Conservation (phyloP, 768 basidiomycete genomes). For the Leucocoprinus birnbaumii region DNA sequence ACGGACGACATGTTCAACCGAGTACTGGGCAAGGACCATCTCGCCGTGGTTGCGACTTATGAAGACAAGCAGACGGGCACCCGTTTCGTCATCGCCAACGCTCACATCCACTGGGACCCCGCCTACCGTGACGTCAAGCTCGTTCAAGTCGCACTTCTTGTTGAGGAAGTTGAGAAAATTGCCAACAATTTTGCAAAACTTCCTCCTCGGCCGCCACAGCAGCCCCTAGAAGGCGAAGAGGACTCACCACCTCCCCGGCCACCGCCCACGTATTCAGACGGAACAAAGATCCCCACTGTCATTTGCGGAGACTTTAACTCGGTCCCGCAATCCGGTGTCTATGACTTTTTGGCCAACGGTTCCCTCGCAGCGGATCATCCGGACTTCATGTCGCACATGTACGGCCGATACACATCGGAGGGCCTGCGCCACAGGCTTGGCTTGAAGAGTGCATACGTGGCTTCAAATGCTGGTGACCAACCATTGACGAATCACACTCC, state of each 20-base stretch:
- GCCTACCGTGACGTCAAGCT: conserved; percentile 94
- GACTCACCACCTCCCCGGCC: conserved; percentile 34
- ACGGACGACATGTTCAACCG: conserved; percentile 99
- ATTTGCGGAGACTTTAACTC: conserved; percentile 98
- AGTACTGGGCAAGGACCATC: conserved; percentile 91
- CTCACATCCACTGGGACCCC: conserved; percentile 93
- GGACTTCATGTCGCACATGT: conserved; percentile 90
- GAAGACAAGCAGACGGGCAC: conserved; percentile 88
- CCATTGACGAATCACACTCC: conserved; percentile 90
- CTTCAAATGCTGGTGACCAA: conserved; percentile 38
- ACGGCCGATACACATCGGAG: conserved; percentile 90
- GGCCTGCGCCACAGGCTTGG: conserved; percentile 79
- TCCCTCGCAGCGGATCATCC: conserved; percentile 68
- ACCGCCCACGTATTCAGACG: conserved; percentile 76
- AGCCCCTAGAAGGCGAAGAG: conserved; percentile 5
- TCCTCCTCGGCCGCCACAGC: conserved; percentile 52
- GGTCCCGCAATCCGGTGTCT: conserved; percentile 80
- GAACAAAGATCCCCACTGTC: conserved; percentile 85
- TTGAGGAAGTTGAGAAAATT: conserved; percentile 93
- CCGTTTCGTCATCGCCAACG: conserved; percentile 85
- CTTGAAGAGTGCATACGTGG: conserved; percentile 83
- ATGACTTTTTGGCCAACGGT: conserved; percentile 84
- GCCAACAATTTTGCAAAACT: conserved; percentile 81
- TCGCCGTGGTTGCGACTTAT: conserved; percentile 82
- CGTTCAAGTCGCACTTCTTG: conserved; percentile 87